Evolutionary conservation across 306 rosid genomes (phyloP).

Genomic region (Pueraria montana): DNA sequence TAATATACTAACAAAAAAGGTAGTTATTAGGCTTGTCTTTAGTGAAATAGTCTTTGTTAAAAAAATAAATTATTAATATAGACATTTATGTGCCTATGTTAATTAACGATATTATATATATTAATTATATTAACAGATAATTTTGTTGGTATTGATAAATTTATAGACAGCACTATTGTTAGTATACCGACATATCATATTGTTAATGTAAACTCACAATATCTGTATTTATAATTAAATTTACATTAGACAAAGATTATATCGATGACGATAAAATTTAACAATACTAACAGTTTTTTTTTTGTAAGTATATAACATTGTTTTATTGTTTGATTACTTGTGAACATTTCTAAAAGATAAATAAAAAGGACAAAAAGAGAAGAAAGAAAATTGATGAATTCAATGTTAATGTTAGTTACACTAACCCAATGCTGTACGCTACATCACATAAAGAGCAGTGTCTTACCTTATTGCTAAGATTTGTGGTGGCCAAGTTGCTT

Average conservation of each 20-base stretch:
- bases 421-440: neutral
- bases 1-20: neutral
- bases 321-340: neutral
- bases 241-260: neutral
- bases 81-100: neutral
- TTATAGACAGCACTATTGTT: neutral
- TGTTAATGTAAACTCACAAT: neutral
- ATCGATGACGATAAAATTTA: neutral
- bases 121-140: neutral
- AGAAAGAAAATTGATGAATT: slow-evolving; percentile 24
- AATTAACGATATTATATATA: neutral
- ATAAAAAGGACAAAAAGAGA: neutral
- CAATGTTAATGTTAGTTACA: neutral
- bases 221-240: neutral
- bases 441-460: neutral
- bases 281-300: neutral
- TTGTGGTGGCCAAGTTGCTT: slow-evolving; percentile 47
- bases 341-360: neutral
- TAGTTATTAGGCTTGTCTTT: neutral
- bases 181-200: neutral
- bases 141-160: neutral
- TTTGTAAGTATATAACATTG: neutral
- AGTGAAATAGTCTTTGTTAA: neutral
- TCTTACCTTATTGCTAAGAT: slow-evolving; percentile 19
- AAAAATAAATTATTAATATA: neutral